These are phyloP conservation scores for Circinella umbellata DNA, from an alignment of 371 early-diverging fungal genomes.

Conservation along the genomic window DNA sequence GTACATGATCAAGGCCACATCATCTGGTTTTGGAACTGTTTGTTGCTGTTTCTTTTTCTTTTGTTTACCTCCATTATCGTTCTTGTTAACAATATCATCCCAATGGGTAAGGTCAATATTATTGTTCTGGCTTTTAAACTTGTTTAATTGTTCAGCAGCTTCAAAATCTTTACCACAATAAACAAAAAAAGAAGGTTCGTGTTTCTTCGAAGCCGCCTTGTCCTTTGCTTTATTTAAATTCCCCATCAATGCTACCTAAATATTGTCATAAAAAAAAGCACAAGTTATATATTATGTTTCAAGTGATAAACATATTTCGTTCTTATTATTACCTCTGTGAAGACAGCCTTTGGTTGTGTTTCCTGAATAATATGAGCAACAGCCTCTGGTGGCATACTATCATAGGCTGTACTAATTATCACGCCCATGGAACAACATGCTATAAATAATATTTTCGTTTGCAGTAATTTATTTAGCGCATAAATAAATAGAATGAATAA, in stretches of 20 bases:
- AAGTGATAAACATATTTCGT: too few relatives aligned
- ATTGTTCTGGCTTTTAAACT: constrained; percentile 20
- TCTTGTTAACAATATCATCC: constrained; percentile 26
- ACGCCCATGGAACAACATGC: constrained; percentile 72
- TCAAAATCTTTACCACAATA: constrained; percentile 46
- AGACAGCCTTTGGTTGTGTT: constrained; percentile 72
- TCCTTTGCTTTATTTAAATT: constrained; percentile 38
- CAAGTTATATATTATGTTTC: too few relatives aligned
- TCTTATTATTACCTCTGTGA: constrained; percentile 63
- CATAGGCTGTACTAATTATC: constrained; percentile 87
- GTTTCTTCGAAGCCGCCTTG: constrained; percentile 14
- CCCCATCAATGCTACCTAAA: constrained; percentile 35
- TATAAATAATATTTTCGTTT: constrained; percentile 18
- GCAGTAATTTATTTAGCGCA: not conserved
- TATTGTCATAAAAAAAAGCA: too few relatives aligned
- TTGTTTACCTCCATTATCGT: constrained; percentile 24
- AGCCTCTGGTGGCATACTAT: constrained; percentile 86
- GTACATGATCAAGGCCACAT: constrained; percentile 87
- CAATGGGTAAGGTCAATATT: constrained; percentile 30
- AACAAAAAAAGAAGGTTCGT: constrained; percentile 36
- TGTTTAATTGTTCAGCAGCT: constrained; percentile 31
- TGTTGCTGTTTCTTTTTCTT: constrained; percentile 25
- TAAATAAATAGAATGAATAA: not conserved
- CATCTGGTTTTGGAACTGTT: constrained; percentile 61
- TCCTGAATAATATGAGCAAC: constrained; percentile 74